Evolutionary conservation across 208 protist species (phyloP).

Genomic region (Trypanosoma conorhini): DNA sequence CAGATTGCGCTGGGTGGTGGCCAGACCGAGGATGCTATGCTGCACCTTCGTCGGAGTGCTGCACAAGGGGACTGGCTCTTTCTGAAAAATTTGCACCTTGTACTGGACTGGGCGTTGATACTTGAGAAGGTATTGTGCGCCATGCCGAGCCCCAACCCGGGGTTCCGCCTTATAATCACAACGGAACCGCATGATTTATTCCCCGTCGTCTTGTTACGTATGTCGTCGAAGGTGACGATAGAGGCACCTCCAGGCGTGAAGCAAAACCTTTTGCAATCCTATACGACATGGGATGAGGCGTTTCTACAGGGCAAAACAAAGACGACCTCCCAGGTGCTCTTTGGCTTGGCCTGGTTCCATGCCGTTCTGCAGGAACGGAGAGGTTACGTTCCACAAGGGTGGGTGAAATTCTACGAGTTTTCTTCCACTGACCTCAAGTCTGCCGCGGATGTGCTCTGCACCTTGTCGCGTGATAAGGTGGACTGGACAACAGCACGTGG

Average conservation of each 20-base stretch:
- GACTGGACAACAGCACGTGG: slow-evolving; percentile 93
- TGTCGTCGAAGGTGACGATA: slow-evolving; percentile 94
- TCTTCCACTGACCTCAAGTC: slow-evolving; percentile 93
- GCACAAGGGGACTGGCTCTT: slow-evolving; percentile 92
- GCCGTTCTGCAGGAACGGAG: slow-evolving; percentile 96
- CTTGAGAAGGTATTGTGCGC: slow-evolving; percentile 93
- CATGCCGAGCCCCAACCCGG: slow-evolving; percentile 77
- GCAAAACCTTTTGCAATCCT: slow-evolving; percentile 95
- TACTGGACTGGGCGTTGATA: slow-evolving; percentile 91
- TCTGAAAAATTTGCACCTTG: slow-evolving; percentile 97
- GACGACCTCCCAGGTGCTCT: slow-evolving; percentile 74
- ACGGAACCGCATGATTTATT: slow-evolving; percentile 94
- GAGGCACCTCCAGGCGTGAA: slow-evolving; percentile 96
- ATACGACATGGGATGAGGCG: slow-evolving; percentile 72
- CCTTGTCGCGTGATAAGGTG: slow-evolving; percentile 36
- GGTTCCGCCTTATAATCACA: slow-evolving; percentile 96
- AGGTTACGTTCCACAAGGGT: slow-evolving; percentile 97
- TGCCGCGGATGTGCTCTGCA: slow-evolving; percentile 87
- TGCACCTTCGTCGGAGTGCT: slow-evolving; percentile 83
- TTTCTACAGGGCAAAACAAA: slow-evolving; percentile 57
- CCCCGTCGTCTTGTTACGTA: slow-evolving; percentile 93
- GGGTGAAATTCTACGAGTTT: slow-evolving; percentile 98
- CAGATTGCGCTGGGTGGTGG: slow-evolving; percentile 96
- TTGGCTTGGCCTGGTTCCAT: slow-evolving; percentile 97
- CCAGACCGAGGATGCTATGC: slow-evolving; percentile 89